Base-by-base conservation (phyloP, 2,329 filamentous ascomycete species). In the Lachnellula cervina region DNA sequence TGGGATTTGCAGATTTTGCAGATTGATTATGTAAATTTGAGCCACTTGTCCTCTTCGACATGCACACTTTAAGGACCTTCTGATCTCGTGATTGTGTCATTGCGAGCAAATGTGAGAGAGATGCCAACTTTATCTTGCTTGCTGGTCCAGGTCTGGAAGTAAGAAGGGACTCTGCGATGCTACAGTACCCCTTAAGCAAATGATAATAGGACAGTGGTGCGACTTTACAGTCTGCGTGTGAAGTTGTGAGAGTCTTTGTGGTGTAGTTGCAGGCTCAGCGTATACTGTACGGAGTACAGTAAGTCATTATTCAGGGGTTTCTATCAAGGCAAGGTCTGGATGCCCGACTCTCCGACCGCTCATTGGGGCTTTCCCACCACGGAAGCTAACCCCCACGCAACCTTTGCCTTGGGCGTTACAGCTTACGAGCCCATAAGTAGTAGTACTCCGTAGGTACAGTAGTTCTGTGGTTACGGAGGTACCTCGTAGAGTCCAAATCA, bases 1-100 rank as follows among this genome's bases (percentile, higher is more conserved):
- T 37, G 14, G 21, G 2, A 19, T 23, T 44, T 23, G 42, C 42
- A 44, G 42, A 44, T 5, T n/a, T 28, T 52, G 56, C 54, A 52
- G 52, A 50, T 34, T 46, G 11, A 55, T 61, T 61, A 61, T 56
- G 59, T 61, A 61, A 61, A 56, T 59, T 34, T 11, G 28, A 21
- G 49, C 54, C 54, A 57, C 53, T 57, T 59, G 17, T 46, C 34
- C 40, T 45, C 35, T 17, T 23, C 17, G 19, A 28, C 23, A 38
- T 19, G 17, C 5, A 34, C 13, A 44, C 47, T 11, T 23, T 47
- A 28, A 37, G 35, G 25, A 45, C 14, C 46, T 48, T 32, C 25
- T 43, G 28, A 54, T 55, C 57, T 60, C 58, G 58, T 60, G 56
- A 56, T 50, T 42, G 34, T 44, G 19, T 23, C 42, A 44, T 11